phyloP scores from a whole-genome alignment of 345 rosid genomes.

The Linum tenue region DNA sequence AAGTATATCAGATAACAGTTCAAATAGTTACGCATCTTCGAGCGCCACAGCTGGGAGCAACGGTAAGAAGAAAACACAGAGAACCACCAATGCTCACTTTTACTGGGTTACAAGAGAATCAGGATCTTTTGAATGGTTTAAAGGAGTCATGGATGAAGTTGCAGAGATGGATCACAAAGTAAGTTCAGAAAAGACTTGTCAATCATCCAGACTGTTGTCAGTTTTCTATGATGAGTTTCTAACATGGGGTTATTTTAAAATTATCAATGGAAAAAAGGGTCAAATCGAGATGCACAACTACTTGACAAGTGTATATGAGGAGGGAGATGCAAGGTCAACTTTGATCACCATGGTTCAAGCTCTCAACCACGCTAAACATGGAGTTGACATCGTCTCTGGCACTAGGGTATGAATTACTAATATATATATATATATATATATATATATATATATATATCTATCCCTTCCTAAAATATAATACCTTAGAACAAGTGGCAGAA shows the following conservation, averaged over 20 bases:
- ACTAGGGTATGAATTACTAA: slow-evolving; percentile 51
- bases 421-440: too few species aligned
- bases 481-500: neutral
- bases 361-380: slow-evolving; percentile 88
- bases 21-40: slow-evolving; percentile 62
- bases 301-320: slow-evolving; percentile 96
- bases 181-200: slow-evolving; percentile 11
- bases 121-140: neutral
- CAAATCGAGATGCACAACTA: slow-evolving; percentile 93
- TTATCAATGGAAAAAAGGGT: slow-evolving; percentile 37
- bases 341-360: slow-evolving; percentile 97
- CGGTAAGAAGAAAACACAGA: neutral
- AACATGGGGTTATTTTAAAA: too few species aligned
- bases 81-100: neutral
- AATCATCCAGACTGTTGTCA: neutral
- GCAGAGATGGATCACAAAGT: slow-evolving; percentile 22
- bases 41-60: slow-evolving; percentile 23
- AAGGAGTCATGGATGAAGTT: neutral
- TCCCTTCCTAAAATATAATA: neutral
- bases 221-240: neutral
- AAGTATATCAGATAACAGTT: slow-evolving; percentile 58
- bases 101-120: neutral
- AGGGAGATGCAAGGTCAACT: slow-evolving; percentile 95
- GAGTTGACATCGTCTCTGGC: slow-evolving; percentile 90
- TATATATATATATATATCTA: too few species aligned